Evolutionary conservation across 257 asterid genomes (phyloP).

Genomic region (Marsdenia floribunda): DNA sequence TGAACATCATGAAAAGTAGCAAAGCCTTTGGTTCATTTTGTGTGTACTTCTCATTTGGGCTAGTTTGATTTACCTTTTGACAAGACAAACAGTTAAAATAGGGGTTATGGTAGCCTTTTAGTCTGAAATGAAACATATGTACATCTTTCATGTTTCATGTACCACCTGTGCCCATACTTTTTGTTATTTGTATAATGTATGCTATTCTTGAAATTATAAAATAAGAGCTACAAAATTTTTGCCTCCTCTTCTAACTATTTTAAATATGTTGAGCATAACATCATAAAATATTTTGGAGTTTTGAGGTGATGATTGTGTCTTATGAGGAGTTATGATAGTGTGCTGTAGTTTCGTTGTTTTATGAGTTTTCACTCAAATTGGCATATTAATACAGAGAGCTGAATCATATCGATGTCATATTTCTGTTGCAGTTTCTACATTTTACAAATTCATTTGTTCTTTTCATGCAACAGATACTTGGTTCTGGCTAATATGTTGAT

Average conservation of each 20-base stretch:
- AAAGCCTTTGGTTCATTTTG: neutral
- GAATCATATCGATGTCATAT: neutral
- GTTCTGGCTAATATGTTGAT: constrained; percentile 98
- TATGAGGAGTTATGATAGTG: neutral
- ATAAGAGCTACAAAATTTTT: neutral
- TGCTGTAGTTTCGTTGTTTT: neutral
- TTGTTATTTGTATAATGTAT: neutral
- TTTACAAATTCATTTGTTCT: neutral
- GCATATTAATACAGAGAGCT: neutral
- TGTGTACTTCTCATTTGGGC: neutral
- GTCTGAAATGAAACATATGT: neutral
- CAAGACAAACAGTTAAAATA: neutral
- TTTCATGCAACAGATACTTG: constrained; percentile 57
- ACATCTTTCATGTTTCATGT: neutral
- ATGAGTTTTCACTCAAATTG: neutral
- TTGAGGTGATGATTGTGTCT: neutral
- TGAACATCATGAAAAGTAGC: neutral
- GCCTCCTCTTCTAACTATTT: neutral
- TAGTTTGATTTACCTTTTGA: neutral
- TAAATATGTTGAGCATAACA: neutral
- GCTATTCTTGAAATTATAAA: neutral
- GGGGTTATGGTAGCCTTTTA: neutral
- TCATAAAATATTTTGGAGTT: neutral
- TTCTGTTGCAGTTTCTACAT: neutral
- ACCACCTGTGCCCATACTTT: neutral